phyloP scores from a whole-genome alignment of 1,284 basidiomycete species.

The Malassezia vespertilionis region DNA sequence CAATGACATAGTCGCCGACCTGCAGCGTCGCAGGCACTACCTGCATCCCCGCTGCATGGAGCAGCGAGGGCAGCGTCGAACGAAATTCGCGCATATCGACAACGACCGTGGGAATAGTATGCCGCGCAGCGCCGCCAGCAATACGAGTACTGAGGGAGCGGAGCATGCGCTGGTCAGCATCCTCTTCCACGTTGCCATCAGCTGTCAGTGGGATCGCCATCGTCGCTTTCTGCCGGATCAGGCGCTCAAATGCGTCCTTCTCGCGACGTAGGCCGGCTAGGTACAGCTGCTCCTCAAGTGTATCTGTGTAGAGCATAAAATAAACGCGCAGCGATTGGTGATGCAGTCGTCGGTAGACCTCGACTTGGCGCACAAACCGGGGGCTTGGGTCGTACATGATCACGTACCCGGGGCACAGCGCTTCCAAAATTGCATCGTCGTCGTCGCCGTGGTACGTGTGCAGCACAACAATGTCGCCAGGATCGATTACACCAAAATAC shows the following conservation, averaged over 20 bases:
- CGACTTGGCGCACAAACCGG: constrained; percentile 80
- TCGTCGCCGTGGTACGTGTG: constrained; percentile 82
- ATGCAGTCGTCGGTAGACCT: constrained; percentile 77
- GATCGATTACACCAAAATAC: constrained; percentile 70
- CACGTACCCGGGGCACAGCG: constrained; percentile 78
- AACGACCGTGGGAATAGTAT: constrained; percentile 65
- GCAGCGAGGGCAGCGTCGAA: constrained; percentile 75
- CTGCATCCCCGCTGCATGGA: constrained; percentile 70
- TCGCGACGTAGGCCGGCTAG: constrained; percentile 76
- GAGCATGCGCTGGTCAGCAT: constrained; percentile 53
- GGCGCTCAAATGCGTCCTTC: constrained; percentile 82
- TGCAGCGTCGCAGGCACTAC: constrained; percentile 82
- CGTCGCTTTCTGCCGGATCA: constrained; percentile 84
- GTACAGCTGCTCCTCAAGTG: constrained; percentile 91
- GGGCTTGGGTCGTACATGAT: constrained; percentile 84
- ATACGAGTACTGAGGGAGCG: constrained; percentile 77
- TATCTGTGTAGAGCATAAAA: constrained; percentile 83
- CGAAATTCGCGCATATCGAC: constrained; percentile 95
- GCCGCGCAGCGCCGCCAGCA: constrained; percentile 63
- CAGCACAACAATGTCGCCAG: constrained; percentile 72
- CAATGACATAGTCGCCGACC: constrained; percentile 89
- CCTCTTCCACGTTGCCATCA: constrained; percentile 53
- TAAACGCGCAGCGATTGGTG: constrained; percentile 81
- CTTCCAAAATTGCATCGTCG: constrained; percentile 77
- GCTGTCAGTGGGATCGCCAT: constrained; percentile 86